phyloP scores from a whole-genome alignment of 306 rosid genomes.

The Medicago lupulina region DNA sequence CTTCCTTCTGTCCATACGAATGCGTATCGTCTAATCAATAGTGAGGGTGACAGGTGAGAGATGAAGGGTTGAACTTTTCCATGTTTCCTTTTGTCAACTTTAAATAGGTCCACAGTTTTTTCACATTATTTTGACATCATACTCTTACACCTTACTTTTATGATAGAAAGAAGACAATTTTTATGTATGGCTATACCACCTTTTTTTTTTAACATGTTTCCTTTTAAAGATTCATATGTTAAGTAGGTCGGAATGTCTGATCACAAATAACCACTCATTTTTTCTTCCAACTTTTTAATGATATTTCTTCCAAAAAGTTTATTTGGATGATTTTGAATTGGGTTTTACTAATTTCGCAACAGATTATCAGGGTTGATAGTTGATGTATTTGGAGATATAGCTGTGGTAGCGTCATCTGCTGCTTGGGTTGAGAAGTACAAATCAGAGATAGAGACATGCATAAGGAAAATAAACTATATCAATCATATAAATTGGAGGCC shows the following conservation, averaged over 20 bases:
- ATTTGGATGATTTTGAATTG: slow-evolving; percentile 38
- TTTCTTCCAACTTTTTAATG: not conserved
- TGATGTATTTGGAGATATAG: slow-evolving; percentile 88
- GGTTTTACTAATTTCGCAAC: slow-evolving; percentile 38
- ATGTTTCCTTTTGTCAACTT: slow-evolving; percentile 7
- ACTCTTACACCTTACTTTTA: not conserved
- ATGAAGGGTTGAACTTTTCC: slow-evolving; percentile 18
- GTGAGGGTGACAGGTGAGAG: slow-evolving; percentile 91
- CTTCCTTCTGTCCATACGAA: slow-evolving; percentile 81
- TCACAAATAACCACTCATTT: slow-evolving; percentile 27
- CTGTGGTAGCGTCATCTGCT: slow-evolving; percentile 91
- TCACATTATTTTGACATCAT: not conserved
- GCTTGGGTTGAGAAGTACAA: slow-evolving; percentile 98
- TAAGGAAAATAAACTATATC: slow-evolving; percentile 56
- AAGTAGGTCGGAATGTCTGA: slow-evolving; percentile 8
- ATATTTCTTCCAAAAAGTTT: slow-evolving; percentile 14
- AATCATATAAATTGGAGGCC: slow-evolving; percentile 87
- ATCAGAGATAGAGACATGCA: slow-evolving; percentile 69
- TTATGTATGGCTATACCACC: not conserved
- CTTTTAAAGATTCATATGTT: slow-evolving; percentile 1
- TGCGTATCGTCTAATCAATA: slow-evolving; percentile 82
- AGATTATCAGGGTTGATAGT: slow-evolving; percentile 89
- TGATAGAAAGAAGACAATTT: too few species aligned
- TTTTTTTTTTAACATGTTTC: slow-evolving; percentile 34
- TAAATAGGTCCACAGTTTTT: not conserved